Conservation (phyloP, 768 basidiomycete genomes). For the Leccinum truebloodii region DNA sequence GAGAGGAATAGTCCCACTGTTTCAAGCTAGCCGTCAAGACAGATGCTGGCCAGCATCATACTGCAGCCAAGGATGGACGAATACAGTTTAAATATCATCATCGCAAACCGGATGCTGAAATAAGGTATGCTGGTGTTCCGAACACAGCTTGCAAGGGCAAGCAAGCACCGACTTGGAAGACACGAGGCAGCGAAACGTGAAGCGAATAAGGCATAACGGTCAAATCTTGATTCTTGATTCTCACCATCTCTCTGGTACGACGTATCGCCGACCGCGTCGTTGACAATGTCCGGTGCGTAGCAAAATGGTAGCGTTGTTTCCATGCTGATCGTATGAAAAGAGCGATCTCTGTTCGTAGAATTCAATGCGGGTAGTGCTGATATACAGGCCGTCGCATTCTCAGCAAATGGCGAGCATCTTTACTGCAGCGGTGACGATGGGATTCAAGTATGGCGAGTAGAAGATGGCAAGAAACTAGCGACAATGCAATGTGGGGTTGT, state of each 20-base stretch:
- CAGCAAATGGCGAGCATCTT: not conserved
- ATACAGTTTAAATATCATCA: no score
- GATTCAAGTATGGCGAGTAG: not conserved
- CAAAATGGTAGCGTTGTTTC: not conserved
- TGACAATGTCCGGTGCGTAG: not conserved
- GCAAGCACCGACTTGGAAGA: no score
- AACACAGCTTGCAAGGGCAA: no score
- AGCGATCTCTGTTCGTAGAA: not conserved
- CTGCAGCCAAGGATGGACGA: no score
- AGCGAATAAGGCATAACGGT: no score
- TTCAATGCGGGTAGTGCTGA: not conserved
- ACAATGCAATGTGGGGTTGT: not conserved
- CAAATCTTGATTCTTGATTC: no score
- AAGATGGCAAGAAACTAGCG: not conserved
- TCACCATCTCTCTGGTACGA: not conserved
- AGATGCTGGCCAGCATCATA: no score
- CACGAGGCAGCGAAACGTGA: no score
- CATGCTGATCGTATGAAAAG: not conserved
- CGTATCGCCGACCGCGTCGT: not conserved
- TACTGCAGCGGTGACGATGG: not conserved
- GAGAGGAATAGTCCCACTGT: no score
- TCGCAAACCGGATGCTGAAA: no score
- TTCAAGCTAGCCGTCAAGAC: no score
- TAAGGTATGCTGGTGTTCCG: no score
- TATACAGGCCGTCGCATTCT: not conserved